Conservation (phyloP, 2,329 filamentous ascomycete genomes). For the Arthrinium phaeospermum region DNA sequence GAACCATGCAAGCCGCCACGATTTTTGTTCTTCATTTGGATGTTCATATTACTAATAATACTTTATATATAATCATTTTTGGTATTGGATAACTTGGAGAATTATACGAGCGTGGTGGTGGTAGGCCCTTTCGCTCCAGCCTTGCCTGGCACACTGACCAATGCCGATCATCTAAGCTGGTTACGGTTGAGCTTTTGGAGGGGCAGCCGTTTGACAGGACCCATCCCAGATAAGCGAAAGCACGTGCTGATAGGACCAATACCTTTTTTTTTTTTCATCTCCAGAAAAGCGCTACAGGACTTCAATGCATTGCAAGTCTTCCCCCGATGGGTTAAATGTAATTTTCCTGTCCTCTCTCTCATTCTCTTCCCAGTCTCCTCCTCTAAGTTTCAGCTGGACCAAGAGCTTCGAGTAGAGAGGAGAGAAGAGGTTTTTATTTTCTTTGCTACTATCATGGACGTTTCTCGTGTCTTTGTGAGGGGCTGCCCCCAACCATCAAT, state of each 20-base stretch:
- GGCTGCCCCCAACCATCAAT: conserved; percentile 83
- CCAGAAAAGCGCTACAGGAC: background rate
- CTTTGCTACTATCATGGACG: conserved; percentile 51
- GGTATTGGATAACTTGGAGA: background rate
- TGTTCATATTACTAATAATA: background rate
- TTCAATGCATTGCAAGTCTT: background rate
- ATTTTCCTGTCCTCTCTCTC: conserved; percentile 15
- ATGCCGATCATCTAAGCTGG: background rate
- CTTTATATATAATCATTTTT: too few species aligned
- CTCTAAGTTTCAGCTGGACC: background rate
- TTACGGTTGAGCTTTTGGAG: background rate
- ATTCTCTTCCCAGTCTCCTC: background rate
- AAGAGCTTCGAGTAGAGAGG: conserved; percentile 14
- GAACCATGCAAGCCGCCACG: background rate
- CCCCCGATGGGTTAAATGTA: conserved; percentile 9
- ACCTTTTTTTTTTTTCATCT: conserved; percentile 7
- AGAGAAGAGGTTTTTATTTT: conserved; percentile 15
- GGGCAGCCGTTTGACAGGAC: background rate
- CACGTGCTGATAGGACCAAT: conserved; percentile 1
- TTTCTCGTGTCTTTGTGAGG: conserved; percentile 79
- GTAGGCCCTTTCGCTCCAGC: background rate
- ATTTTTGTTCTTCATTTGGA: background rate
- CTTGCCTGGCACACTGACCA: background rate
- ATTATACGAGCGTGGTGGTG: background rate
- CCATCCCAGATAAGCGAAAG: background rate